Percentiles rank a stretch among this genome's conserved stretches.
Conservation (phyloP, 495 filamentous ascomycete genomes). For the Penicillium coffeae region DNA sequence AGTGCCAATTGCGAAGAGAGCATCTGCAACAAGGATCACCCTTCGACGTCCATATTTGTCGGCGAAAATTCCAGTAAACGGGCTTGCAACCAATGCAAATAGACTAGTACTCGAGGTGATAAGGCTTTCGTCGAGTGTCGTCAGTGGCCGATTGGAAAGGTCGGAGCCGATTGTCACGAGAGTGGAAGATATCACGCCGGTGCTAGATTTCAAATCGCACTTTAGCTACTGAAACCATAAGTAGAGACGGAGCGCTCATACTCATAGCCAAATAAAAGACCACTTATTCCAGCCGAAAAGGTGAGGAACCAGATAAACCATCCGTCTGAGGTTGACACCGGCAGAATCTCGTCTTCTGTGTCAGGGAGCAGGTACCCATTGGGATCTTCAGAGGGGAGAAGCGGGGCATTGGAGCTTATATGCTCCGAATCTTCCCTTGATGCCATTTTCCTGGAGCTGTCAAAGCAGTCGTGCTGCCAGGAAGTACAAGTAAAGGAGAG, state of each 20-base stretch:
- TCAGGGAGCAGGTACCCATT: slow-evolving; percentile 9
- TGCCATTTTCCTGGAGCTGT: no score
- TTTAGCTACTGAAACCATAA: slow-evolving; percentile 1
- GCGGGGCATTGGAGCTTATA: slow-evolving; percentile 24
- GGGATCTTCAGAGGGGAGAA: slow-evolving; percentile 22
- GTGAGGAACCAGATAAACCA: slow-evolving; percentile 72
- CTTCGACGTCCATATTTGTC: slow-evolving; percentile 69
- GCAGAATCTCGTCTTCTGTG: slow-evolving; percentile 9
- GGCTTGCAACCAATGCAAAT: slow-evolving; percentile 73
- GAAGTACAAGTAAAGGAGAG: not conserved
- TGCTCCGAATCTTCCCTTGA: slow-evolving; percentile 21
- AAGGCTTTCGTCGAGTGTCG: slow-evolving; percentile 74
- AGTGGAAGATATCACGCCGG: slow-evolving; percentile 86
- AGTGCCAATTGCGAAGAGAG: slow-evolving; percentile 72
- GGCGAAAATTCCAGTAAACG: slow-evolving; percentile 69
- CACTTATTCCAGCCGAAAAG: slow-evolving; percentile 76
- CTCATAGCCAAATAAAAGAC: slow-evolving; percentile 85
- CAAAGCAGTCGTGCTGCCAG: not conserved
- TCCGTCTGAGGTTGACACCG: slow-evolving; percentile 23
- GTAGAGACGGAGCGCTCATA: slow-evolving; percentile 21
- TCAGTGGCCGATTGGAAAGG: slow-evolving; percentile 63
- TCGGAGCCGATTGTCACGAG: slow-evolving; percentile 74
- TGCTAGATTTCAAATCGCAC: slow-evolving; percentile 46
- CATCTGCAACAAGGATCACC: slow-evolving; percentile 76
- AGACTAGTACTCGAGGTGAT: slow-evolving; percentile 81